Conservation (phyloP, 768 basidiomycete genomes). For the Paxillus involutus region DNA sequence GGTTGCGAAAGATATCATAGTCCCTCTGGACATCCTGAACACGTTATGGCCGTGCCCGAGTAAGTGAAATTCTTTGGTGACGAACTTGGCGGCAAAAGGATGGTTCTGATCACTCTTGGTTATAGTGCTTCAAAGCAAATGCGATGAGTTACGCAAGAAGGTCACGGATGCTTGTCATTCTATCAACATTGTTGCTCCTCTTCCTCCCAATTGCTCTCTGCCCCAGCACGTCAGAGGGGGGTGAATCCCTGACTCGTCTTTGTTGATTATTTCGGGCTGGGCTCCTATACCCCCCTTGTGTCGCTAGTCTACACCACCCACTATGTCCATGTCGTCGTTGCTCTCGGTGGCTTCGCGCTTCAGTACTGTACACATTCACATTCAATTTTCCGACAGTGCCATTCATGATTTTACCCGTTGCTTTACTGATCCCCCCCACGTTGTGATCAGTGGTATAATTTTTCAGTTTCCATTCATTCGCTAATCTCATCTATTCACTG, state of each 20-base stretch:
- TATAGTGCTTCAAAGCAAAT: constrained; percentile 48
- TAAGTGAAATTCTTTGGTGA: constrained; percentile 26
- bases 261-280: neutral
- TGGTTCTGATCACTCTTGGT: neutral
- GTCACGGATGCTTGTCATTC: constrained; percentile 48
- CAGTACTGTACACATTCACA: constrained; percentile 25
- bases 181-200: constrained; percentile 42
- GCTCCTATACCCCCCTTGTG: constrained; percentile 27
- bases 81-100: constrained; percentile 7
- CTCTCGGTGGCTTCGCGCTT: constrained; percentile 27
- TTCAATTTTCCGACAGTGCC: neutral
- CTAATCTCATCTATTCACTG: neutral
- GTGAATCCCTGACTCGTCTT: constrained; percentile 7
- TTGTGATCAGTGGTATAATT: constrained; percentile 10
- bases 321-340: constrained; percentile 28
- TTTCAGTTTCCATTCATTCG: constrained; percentile 9
- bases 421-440: neutral
- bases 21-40: constrained; percentile 66
- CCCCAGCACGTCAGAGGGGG: constrained; percentile 33
- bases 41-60: constrained; percentile 64
- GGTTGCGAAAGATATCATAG: constrained; percentile 63
- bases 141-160: constrained; percentile 48
- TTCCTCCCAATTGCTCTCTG: constrained; percentile 38
- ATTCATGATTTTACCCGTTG: constrained; percentile 9
- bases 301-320: constrained; percentile 26